These are phyloP conservation scores for Ulmus americana DNA, from an alignment of 331 rosid genomes.

Conservation along the genomic window DNA sequence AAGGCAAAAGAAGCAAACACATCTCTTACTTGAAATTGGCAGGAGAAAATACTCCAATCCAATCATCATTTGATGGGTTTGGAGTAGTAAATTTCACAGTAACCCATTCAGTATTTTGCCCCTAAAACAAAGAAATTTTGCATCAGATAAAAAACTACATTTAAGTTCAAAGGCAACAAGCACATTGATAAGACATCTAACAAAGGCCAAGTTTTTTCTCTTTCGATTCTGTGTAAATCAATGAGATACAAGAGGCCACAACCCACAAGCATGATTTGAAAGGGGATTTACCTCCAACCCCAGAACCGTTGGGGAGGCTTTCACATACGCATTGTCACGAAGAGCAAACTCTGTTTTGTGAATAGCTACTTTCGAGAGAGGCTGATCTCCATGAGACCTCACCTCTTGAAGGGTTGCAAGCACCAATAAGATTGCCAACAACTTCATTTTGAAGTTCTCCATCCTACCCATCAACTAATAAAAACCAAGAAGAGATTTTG, in stretches of 20 bases:
- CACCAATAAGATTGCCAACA: constrained; percentile 31
- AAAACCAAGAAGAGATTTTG: neutral
- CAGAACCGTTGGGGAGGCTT: constrained; percentile 54
- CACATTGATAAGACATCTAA: too few relatives aligned
- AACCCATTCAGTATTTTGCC: constrained; percentile 58
- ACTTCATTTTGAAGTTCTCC: constrained; percentile 27
- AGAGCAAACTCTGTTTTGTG: constrained; percentile 48
- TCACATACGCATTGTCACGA: constrained; percentile 46
- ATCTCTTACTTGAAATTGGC: constrained; percentile 61
- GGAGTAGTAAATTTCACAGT: constrained; percentile 50
- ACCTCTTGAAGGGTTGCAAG: constrained; percentile 34
- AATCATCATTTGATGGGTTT: constrained; percentile 60
- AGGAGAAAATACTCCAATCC: constrained; percentile 91
- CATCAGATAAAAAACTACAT: too few relatives aligned
- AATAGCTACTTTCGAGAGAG: constrained; percentile 51
- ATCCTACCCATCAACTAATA: constrained; percentile 33
- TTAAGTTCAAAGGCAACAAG: too few relatives aligned
- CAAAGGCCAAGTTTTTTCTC: too few relatives aligned
- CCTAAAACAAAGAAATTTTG: constrained; percentile 31
- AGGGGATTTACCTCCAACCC: constrained; percentile 54
- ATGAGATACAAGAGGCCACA: neutral
- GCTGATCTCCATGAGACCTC: constrained; percentile 58
- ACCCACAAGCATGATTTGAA: neutral
- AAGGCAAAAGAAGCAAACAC: neutral
- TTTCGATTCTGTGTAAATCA: neutral